Evolutionary conservation across 805 yeast species (phyloP).

Genomic region (Metschnikowia hibisci): DNA sequence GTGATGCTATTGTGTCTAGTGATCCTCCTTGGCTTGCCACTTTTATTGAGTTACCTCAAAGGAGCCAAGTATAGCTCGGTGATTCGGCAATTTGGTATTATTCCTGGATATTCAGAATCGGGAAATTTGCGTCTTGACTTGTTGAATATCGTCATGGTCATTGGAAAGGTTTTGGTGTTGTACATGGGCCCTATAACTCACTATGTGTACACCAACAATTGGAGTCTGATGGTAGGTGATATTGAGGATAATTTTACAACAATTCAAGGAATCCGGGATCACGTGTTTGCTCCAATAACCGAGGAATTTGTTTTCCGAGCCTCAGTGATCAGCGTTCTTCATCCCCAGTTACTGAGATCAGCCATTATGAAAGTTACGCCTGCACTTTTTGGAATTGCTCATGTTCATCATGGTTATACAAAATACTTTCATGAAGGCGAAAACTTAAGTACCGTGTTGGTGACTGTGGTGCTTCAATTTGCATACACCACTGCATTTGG

Average conservation of each 20-base stretch:
- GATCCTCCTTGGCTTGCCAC: conserved; percentile 29
- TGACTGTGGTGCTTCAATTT: conserved; percentile 49
- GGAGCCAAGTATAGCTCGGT: conserved; percentile 8
- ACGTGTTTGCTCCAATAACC: conserved; percentile 68
- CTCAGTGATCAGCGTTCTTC: conserved; percentile 28
- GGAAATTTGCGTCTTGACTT: conserved; percentile 12
- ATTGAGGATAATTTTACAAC: conserved; percentile 20
- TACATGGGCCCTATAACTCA: conserved; percentile 21
- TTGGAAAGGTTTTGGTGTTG: conserved; percentile 13
- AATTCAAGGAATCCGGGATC: conserved; percentile 49
- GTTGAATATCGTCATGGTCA: conserved; percentile 11
- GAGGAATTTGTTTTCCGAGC: conserved; percentile 74
- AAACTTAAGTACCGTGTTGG: conserved; percentile 27
- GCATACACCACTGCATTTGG: conserved; percentile 71
- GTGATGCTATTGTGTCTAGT: conserved; percentile 30
- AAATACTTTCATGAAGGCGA: conserved; percentile 26
- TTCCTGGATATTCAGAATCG: conserved; percentile 28
- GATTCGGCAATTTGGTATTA: conserved; percentile 26
- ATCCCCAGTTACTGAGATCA: conserved; percentile 8
- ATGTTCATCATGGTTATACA: conserved; percentile 67
- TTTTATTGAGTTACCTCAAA: conserved; percentile 4
- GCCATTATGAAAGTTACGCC: conserved; percentile 34
- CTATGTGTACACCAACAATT: conserved; percentile 9
- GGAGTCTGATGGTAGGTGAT: conserved; percentile 14
- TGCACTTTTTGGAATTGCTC: conserved; percentile 70